Percentiles rank a stretch among this genome's conserved stretches.
Evolutionary conservation across 768 basidiomycete genomes (phyloP).

Genomic region (Russula sp.): DNA sequence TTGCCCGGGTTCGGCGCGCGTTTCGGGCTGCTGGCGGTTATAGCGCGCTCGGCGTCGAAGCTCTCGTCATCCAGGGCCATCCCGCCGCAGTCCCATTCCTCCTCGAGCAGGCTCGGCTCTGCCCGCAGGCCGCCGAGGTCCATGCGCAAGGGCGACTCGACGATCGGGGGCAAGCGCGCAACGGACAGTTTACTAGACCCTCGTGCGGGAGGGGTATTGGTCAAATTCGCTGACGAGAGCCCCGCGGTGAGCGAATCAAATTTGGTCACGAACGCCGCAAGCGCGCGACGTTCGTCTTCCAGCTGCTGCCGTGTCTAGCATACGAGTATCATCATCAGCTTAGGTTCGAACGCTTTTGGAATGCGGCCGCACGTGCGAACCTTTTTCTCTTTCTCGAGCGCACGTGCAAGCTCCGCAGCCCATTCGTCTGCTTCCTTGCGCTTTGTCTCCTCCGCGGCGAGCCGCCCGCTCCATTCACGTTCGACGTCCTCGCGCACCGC

Average conservation of each 20-base stretch:
- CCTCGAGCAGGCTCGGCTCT: constrained; percentile 32
- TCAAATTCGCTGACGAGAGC: constrained; percentile 3
- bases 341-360: background rate
- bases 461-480: constrained; percentile 55
- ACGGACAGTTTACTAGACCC: constrained; percentile 22
- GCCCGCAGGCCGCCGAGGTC: constrained; percentile 27
- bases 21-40: constrained; percentile 22
- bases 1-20: constrained; percentile 26
- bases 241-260: constrained; percentile 66
- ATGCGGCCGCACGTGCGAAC: constrained; percentile 28
- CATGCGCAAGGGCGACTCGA: constrained; percentile 47
- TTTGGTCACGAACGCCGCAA: constrained; percentile 74
- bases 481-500: constrained; percentile 68
- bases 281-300: constrained; percentile 70
- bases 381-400: constrained; percentile 75
- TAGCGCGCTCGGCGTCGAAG: constrained; percentile 27
- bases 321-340: background rate
- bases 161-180: constrained; percentile 26
- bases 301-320: constrained; percentile 49
- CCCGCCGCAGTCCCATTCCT: constrained; percentile 27
- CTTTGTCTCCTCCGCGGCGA: constrained; percentile 50
- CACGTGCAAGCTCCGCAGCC: constrained; percentile 65
- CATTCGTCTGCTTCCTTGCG: constrained; percentile 67
- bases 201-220: constrained; percentile 24
- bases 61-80: constrained; percentile 27